phyloP scores from a whole-genome alignment of 306 rosid genomes.

The Crotalaria pallida region DNA sequence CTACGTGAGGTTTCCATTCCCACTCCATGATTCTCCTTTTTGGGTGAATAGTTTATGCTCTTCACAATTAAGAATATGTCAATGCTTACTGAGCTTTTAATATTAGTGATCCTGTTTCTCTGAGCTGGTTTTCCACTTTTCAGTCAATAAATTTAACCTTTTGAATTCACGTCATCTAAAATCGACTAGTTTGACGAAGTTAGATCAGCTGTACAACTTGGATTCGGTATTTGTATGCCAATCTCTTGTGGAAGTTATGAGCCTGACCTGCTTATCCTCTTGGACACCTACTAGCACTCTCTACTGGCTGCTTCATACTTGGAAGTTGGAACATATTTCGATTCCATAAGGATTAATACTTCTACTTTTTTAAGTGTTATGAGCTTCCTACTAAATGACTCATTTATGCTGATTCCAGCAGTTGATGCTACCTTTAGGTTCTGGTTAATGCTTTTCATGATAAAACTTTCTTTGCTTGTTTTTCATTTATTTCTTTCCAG shows the following conservation, averaged over 20 bases:
- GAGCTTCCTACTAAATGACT: not conserved
- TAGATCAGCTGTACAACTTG: not conserved
- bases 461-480: not conserved
- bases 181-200: not conserved
- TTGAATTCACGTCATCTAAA: not conserved
- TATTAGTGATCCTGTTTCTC: not conserved
- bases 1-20: slow-evolving; percentile 71
- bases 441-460: slow-evolving; percentile 6
- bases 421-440: not conserved
- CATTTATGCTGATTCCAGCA: not conserved
- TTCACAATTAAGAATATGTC: slow-evolving; percentile 11
- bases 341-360: not conserved
- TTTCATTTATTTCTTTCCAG: not conserved
- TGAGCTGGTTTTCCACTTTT: not conserved
- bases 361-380: not conserved
- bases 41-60: slow-evolving; percentile 8
- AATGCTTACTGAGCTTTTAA: not conserved
- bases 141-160: not conserved
- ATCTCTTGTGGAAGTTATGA: not conserved
- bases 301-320: not conserved
- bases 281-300: not conserved
- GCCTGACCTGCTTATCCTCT: not conserved
- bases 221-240: not conserved
- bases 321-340: not conserved
- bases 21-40: not conserved